Evolutionary conservation across 306 rosid genomes (phyloP).

Genomic region (Neltuma alba): DNA sequence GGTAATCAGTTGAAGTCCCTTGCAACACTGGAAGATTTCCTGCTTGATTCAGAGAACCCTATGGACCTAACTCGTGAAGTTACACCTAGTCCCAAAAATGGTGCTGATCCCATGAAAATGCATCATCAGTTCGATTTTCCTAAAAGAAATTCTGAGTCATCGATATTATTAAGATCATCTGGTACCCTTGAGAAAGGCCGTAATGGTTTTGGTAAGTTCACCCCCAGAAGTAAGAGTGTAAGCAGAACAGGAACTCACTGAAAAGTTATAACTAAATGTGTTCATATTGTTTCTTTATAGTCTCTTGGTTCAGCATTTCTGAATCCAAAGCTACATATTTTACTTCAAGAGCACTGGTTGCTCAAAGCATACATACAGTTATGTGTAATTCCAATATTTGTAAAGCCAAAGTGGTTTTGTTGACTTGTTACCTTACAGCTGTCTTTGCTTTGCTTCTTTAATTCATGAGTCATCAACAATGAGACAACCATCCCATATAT

Average conservation of each 20-base stretch:
- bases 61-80: conserved; percentile 36
- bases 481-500: conserved; percentile 2
- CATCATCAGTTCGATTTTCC: conserved; percentile 30
- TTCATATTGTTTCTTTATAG: not conserved
- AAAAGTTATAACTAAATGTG: conserved; percentile 32
- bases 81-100: conserved; percentile 22
- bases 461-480: not conserved
- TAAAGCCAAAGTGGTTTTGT: not conserved
- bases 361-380: not conserved
- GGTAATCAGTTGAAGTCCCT: conserved; percentile 71
- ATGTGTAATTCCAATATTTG: conserved; percentile 16
- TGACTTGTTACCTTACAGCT: not conserved
- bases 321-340: conserved; percentile 31
- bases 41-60: conserved; percentile 55
- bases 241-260: conserved; percentile 35
- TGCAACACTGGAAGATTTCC: conserved; percentile 65
- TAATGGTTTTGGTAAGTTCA: conserved; percentile 45
- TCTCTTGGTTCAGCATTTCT: conserved; percentile 18
- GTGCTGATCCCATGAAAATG: conserved; percentile 31
- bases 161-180: conserved; percentile 35
- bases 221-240: conserved; percentile 44
- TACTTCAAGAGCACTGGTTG: conserved; percentile 25
- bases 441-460: not conserved
- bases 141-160: conserved; percentile 34
- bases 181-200: conserved; percentile 35